Conservation (phyloP, 164 flowering plant genomes). For the Umbellularia californica region DNA sequence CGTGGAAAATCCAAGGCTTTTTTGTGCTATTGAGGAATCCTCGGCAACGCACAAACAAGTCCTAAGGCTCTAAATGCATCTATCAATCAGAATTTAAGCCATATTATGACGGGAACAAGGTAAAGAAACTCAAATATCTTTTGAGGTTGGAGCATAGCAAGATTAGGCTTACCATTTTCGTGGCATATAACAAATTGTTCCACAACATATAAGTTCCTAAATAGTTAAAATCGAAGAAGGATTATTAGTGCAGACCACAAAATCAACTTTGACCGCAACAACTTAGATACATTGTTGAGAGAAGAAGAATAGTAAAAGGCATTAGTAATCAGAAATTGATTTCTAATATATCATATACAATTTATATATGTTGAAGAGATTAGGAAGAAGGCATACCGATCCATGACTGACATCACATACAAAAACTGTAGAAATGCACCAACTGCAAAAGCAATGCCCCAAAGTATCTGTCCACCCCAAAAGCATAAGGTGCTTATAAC, state of each 20-base stretch:
- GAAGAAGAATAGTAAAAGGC: background rate
- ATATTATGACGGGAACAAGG: too few species aligned
- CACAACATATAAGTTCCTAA: background rate
- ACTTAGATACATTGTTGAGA: background rate
- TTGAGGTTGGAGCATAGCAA: too few species aligned
- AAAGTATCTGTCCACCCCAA: slow-evolving; percentile 76
- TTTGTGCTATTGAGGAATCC: too few species aligned
- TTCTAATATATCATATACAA: background rate
- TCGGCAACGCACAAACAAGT: too few species aligned
- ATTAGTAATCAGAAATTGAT: background rate
- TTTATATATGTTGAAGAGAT: background rate
- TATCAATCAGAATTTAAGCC: too few species aligned
- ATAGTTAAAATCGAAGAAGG: background rate
- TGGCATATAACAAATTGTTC: background rate
- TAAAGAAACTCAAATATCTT: too few species aligned
- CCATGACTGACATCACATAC: slow-evolving; percentile 85
- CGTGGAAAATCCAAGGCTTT: too few species aligned
- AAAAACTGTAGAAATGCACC: slow-evolving; percentile 83
- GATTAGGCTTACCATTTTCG: background rate
- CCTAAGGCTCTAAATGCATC: too few species aligned
- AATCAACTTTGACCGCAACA: background rate
- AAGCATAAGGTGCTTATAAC: slow-evolving; percentile 88
- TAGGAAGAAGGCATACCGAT: slow-evolving; percentile 51
- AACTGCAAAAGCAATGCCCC: slow-evolving; percentile 83
- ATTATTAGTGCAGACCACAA: background rate